phyloP scores from a whole-genome alignment of 352 stramenopile species.

The Pythium dissimile region DNA sequence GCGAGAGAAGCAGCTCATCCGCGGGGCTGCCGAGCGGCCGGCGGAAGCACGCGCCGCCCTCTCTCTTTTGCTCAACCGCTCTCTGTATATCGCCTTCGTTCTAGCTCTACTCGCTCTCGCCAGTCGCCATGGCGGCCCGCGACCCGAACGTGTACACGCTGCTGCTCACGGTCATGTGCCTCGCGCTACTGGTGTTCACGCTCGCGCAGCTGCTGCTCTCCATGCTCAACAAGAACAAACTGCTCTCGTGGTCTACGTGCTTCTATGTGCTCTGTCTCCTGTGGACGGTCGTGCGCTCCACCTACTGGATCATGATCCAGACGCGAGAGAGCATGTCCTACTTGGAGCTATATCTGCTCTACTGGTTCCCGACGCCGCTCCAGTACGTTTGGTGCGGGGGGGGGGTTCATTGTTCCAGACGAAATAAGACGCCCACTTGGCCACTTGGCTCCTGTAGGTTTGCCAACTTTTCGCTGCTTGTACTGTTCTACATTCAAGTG shows the following conservation, averaged over 20 bases:
- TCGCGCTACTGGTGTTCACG: conserved; percentile 70
- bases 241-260: conserved; percentile 78
- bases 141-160: conserved; percentile 72
- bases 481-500: conserved; percentile 89
- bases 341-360: conserved; percentile 81
- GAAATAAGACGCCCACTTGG: no score
- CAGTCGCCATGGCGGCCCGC: conserved; percentile 27
- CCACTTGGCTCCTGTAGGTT: conserved; percentile 34
- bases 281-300: conserved; percentile 75
- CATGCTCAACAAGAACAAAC: conserved; percentile 79
- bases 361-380: conserved; percentile 84
- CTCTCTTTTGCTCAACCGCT: no score
- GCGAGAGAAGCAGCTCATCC: no score
- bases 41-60: background rate
- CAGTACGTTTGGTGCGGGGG: conserved; percentile 29
- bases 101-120: background rate
- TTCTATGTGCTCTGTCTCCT: conserved; percentile 80
- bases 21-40: no score
- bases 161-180: conserved; percentile 74
- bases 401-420: background rate
- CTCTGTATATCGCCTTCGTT: background rate
- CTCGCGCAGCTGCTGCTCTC: conserved; percentile 60
- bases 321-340: conserved; percentile 71
- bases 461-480: conserved; percentile 85
- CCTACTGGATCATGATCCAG: conserved; percentile 85